These are phyloP conservation scores for Apostasia shenzhenica DNA, from an alignment of 106 monocot species.

Conservation along the genomic window DNA sequence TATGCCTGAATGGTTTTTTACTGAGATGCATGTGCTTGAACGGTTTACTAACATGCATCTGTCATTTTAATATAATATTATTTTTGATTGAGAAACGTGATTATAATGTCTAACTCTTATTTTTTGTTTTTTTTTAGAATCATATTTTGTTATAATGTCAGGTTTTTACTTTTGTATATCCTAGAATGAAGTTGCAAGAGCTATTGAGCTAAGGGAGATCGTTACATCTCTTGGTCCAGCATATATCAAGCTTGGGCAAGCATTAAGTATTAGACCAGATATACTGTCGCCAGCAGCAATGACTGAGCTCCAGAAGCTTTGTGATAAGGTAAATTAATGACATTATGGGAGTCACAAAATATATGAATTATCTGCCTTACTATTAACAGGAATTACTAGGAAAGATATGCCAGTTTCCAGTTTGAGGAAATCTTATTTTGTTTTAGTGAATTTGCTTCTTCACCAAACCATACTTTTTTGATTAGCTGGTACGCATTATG, in stretches of 20 bases:
- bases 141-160: too few relatives aligned
- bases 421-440: neutral
- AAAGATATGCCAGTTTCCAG: neutral
- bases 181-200: constrained; percentile 95
- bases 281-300: constrained; percentile 98
- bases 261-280: constrained; percentile 94
- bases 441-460: neutral
- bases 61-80: too few relatives aligned
- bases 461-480: neutral
- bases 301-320: constrained; percentile 96
- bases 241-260: constrained; percentile 99
- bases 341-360: neutral
- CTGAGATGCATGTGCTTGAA: too few relatives aligned
- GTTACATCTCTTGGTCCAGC: constrained; percentile 98
- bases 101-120: neutral
- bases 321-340: constrained; percentile 69
- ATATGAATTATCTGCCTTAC: neutral
- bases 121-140: neutral
- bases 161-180: constrained; percentile 6
- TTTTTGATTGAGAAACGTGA: neutral
- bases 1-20: too few relatives aligned
- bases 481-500: constrained; percentile 12
- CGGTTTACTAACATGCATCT: too few relatives aligned
- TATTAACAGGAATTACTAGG: neutral
- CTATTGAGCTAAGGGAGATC: constrained; percentile 95